phyloP scores from a whole-genome alignment of 768 basidiomycete genomes.

The Coprinopsis sp. region DNA sequence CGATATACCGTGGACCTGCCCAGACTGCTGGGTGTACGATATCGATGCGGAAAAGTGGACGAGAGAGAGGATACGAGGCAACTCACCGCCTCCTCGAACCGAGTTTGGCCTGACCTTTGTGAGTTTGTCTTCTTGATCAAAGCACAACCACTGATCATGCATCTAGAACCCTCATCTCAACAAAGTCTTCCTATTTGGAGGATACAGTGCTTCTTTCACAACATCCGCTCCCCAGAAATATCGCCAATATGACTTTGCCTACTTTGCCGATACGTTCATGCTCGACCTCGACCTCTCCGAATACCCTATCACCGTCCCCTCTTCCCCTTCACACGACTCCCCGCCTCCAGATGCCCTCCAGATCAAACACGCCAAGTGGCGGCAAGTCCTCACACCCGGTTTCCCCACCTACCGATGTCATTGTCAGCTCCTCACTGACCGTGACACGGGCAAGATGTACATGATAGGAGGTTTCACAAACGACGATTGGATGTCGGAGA shows the following conservation, averaged over 20 bases:
- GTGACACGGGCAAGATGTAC: constrained; percentile 31
- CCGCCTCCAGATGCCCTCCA: no score
- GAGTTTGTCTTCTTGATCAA: constrained; percentile 11
- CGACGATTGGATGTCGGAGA: constrained; percentile 28
- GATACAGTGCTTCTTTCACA: constrained; percentile 30
- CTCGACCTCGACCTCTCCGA: constrained; percentile 18
- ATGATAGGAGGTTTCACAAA: constrained; percentile 39
- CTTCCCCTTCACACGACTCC: neutral
- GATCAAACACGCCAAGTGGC: neutral
- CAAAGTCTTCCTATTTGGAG: constrained; percentile 35
- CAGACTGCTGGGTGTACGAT: constrained; percentile 35
- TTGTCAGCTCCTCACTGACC: constrained; percentile 25
- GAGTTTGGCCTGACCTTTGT: constrained; percentile 30
- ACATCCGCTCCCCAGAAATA: constrained; percentile 16
- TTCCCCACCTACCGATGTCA: constrained; percentile 5
- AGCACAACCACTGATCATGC: neutral
- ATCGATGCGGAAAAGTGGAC: constrained; percentile 26
- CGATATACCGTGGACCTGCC: constrained; percentile 19
- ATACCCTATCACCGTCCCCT: constrained; percentile 3
- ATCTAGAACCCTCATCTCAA: constrained; percentile 29
- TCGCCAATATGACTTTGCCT: constrained; percentile 27
- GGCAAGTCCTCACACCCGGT: neutral
- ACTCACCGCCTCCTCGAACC: constrained; percentile 29
- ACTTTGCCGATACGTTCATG: constrained; percentile 40
- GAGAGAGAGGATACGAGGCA: constrained; percentile 29